phyloP scores from a whole-genome alignment of 129 eudicot species.

The Saposhnikovia divaricata region DNA sequence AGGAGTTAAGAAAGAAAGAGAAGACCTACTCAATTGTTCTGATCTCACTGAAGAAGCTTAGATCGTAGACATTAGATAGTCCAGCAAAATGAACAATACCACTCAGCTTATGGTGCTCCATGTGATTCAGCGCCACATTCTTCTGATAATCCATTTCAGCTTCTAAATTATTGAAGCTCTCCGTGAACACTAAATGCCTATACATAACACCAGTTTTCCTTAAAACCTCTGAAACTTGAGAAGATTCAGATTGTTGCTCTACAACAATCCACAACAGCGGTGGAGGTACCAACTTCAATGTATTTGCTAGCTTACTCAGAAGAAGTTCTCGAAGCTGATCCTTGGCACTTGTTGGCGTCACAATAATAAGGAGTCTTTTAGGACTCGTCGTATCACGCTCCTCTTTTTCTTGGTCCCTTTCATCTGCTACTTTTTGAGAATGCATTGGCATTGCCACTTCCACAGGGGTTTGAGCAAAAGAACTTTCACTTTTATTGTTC shows the following conservation, averaged over 20 bases:
- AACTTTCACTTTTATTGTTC: slow-evolving; percentile 24
- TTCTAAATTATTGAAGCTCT: slow-evolving; percentile 57
- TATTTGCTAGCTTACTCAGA: slow-evolving; percentile 55
- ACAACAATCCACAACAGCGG: slow-evolving; percentile 91
- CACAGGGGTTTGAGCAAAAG: slow-evolving; percentile 27
- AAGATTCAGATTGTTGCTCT: slow-evolving; percentile 48
- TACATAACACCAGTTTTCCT: slow-evolving; percentile 86
- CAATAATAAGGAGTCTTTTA: slow-evolving; percentile 50
- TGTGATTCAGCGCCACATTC: slow-evolving; percentile 78
- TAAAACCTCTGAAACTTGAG: slow-evolving; percentile 62
- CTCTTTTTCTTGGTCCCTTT: background rate
- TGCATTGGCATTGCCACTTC: slow-evolving; percentile 13
- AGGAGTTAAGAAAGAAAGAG: slow-evolving; percentile 1
- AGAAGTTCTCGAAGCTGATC: slow-evolving; percentile 49
- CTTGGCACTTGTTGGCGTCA: slow-evolving; percentile 57
- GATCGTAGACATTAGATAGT: slow-evolving; percentile 79
- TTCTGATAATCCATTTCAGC: slow-evolving; percentile 84
- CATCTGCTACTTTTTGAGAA: background rate
- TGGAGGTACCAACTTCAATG: slow-evolving; percentile 57
- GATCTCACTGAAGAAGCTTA: slow-evolving; percentile 87
- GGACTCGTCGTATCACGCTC: slow-evolving; percentile 28
- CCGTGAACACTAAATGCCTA: slow-evolving; percentile 85
- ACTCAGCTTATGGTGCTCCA: slow-evolving; percentile 81
- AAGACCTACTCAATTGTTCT: slow-evolving; percentile 69
- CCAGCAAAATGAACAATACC: slow-evolving; percentile 95